These are phyloP conservation scores for Massarina eburnea DNA, from an alignment of 2,329 filamentous ascomycete genomes.

Conservation along the genomic window DNA sequence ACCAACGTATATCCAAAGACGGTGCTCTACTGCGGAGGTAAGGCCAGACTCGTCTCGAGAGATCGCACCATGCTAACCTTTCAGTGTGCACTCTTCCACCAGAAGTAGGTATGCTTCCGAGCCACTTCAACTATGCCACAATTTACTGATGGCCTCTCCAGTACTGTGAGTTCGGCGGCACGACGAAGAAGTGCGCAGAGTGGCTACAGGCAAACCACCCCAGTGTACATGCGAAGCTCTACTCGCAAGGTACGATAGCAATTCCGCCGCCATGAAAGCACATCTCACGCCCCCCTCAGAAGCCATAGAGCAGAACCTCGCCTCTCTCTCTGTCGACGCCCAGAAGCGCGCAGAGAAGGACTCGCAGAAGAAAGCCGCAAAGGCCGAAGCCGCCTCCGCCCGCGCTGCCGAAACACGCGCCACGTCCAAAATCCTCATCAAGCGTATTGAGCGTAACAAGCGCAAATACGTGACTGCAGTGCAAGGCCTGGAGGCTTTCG, in stretches of 20 bases:
- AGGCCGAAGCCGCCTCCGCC: constrained; percentile 83
- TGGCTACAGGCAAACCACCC: constrained; percentile 81
- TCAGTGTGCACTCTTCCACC: constrained; percentile 66
- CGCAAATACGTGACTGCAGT: constrained; percentile 94
- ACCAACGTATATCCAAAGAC: constrained; percentile 51
- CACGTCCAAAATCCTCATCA: constrained; percentile 82
- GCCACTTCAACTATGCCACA: constrained; percentile 4
- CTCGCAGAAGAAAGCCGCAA: constrained; percentile 93
- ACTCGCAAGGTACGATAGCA: constrained; percentile 71
- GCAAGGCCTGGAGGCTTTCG: constrained; percentile 86
- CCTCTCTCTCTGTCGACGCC: constrained; percentile 83
- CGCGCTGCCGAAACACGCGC: constrained; percentile 82
- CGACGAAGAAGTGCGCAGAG: constrained; percentile 93
- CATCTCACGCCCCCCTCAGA: constrained; percentile 25
- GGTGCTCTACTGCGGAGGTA: constrained; percentile 64
- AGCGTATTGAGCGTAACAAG: constrained; percentile 97
- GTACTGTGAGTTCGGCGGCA: constrained; percentile 99
- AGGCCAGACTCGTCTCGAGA: constrained; percentile 16
- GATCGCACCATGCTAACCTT: constrained; percentile 19
- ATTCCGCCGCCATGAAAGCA: background rate
- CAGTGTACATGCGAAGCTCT: constrained; percentile 74
- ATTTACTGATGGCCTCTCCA: constrained; percentile 44
- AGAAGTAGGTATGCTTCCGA: constrained; percentile 59
- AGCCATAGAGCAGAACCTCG: constrained; percentile 79
- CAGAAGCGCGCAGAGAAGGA: constrained; percentile 96